phyloP scores from a whole-genome alignment of 2,329 filamentous ascomycete species.

The Alternaria hordeiaustralica region DNA sequence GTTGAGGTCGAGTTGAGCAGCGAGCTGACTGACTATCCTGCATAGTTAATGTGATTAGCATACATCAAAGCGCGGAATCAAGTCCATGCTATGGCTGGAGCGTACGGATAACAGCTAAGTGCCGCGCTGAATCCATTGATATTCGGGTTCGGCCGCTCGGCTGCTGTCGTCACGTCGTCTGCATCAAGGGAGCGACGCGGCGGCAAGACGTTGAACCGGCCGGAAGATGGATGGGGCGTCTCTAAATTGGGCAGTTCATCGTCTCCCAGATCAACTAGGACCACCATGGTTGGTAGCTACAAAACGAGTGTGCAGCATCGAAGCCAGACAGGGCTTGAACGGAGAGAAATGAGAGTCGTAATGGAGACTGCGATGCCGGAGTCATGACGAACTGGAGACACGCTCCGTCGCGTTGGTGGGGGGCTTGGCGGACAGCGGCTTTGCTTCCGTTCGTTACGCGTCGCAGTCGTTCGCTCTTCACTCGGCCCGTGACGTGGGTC shows the following conservation, averaged over 20 bases:
- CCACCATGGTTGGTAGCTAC: slow-evolving; percentile 48
- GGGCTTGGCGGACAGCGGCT: slow-evolving; percentile 19
- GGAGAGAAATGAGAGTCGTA: slow-evolving; percentile 5
- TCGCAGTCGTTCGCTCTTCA: neutral
- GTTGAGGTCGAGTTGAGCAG: slow-evolving; percentile 82
- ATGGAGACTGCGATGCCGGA: slow-evolving; percentile 25
- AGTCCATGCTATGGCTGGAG: slow-evolving; percentile 46
- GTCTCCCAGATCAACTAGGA: slow-evolving; percentile 54
- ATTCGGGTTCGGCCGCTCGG: slow-evolving; percentile 57
- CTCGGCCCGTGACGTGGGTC: neutral
- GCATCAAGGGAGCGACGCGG: slow-evolving; percentile 34
- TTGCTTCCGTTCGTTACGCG: slow-evolving; percentile 1
- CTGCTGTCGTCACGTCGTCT: slow-evolving; percentile 20
- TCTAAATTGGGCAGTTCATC: slow-evolving; percentile 41
- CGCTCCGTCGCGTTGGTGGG: slow-evolving; percentile 15
- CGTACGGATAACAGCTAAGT: slow-evolving; percentile 73
- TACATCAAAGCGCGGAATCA: slow-evolving; percentile 30
- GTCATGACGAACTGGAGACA: slow-evolving; percentile 23
- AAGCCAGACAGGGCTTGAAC: slow-evolving; percentile 24
- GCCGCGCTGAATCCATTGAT: slow-evolving; percentile 66
- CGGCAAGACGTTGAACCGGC: slow-evolving; percentile 33
- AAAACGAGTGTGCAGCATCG: slow-evolving; percentile 32
- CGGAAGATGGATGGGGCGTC: slow-evolving; percentile 24
- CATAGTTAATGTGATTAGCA: slow-evolving; percentile 38
- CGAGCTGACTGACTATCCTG: slow-evolving; percentile 79